Evolutionary conservation across 805 yeast genomes (phyloP).

Genomic region (Ogataea allantospora): DNA sequence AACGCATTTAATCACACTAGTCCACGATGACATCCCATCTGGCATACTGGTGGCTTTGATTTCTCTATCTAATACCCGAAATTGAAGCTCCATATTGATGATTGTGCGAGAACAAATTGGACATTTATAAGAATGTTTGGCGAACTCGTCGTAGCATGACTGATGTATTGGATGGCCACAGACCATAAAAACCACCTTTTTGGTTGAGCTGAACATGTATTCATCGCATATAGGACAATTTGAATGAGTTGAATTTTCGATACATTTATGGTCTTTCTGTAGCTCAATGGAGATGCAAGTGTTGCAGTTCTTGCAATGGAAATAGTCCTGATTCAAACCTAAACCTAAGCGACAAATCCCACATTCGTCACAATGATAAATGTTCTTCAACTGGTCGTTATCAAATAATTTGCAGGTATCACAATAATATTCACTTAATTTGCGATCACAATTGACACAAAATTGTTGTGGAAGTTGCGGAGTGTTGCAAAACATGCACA

Average conservation of each 20-base stretch:
- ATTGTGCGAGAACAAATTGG: conserved; percentile 87
- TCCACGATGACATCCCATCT: conserved; percentile 73
- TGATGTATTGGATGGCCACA: conserved; percentile 96
- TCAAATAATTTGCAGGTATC: conserved; percentile 77
- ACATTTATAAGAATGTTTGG: conserved; percentile 84
- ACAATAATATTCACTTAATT: conserved; percentile 77
- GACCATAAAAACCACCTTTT: conserved; percentile 83
- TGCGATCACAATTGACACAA: conserved; percentile 66
- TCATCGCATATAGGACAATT: conserved; percentile 94
- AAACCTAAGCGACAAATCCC: conserved; percentile 90
- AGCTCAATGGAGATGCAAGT: conserved; percentile 83
- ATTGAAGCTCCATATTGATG: conserved; percentile 83
- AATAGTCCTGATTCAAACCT: conserved; percentile 84
- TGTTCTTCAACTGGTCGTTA: conserved; percentile 71
- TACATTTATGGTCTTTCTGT: conserved; percentile 75
- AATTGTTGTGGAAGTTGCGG: conserved; percentile 72
- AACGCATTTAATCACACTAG: conserved; percentile 72
- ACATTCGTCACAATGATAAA: conserved; percentile 90
- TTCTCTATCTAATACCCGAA: conserved; percentile 82
- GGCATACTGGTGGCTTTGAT: conserved; percentile 76
- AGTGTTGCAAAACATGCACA: conserved; percentile 77
- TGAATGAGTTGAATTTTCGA: conserved; percentile 83
- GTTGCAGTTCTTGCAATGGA: conserved; percentile 87
- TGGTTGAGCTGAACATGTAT: conserved; percentile 78
- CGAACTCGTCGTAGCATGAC: conserved; percentile 73